Conservation (phyloP, 768 basidiomycete species). For the Leucocoprinus birnbaumii region DNA sequence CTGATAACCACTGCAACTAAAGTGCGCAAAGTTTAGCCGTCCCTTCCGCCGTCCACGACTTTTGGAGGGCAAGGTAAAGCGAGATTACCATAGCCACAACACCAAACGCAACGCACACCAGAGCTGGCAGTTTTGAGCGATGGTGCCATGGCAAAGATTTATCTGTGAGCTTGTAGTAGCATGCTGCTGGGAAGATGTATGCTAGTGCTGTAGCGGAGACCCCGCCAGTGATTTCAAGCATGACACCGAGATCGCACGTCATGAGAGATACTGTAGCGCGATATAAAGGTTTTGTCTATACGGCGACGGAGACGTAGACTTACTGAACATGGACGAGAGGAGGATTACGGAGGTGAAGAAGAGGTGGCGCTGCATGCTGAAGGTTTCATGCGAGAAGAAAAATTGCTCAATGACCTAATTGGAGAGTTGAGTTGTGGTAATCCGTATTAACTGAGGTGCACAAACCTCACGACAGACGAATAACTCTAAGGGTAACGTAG, state of each 20-base stretch:
- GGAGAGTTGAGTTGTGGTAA: not conserved
- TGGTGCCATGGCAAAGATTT: constrained; percentile 59
- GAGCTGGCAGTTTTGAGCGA: constrained; percentile 72
- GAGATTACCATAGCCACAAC: constrained; percentile 74
- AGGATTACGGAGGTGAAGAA: constrained; percentile 89
- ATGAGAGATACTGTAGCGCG: constrained; percentile 72
- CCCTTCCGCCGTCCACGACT: constrained; percentile 75
- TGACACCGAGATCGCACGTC: constrained; percentile 97
- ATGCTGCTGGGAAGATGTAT: constrained; percentile 88
- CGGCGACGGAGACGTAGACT: constrained; percentile 1
- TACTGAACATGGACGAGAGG: constrained; percentile 66
- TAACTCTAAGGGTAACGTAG: constrained; percentile 91
- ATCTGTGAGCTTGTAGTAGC: constrained; percentile 75
- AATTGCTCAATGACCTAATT: constrained; percentile 88
- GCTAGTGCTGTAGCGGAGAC: constrained; percentile 88
- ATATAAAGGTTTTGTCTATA: constrained; percentile 9
- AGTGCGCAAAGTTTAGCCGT: constrained; percentile 65
- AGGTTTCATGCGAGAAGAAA: constrained; percentile 88
- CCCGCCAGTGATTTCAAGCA: constrained; percentile 98
- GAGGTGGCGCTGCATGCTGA: constrained; percentile 79
- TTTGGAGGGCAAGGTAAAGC: constrained; percentile 70
- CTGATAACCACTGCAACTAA: too few relatives aligned
- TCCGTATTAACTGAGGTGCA: constrained; percentile 3
- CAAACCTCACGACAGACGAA: constrained; percentile 95
- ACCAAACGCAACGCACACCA: constrained; percentile 73